Base-by-base conservation (phyloP, 352 stramenopile species). In the Pythium coloratum region DNA sequence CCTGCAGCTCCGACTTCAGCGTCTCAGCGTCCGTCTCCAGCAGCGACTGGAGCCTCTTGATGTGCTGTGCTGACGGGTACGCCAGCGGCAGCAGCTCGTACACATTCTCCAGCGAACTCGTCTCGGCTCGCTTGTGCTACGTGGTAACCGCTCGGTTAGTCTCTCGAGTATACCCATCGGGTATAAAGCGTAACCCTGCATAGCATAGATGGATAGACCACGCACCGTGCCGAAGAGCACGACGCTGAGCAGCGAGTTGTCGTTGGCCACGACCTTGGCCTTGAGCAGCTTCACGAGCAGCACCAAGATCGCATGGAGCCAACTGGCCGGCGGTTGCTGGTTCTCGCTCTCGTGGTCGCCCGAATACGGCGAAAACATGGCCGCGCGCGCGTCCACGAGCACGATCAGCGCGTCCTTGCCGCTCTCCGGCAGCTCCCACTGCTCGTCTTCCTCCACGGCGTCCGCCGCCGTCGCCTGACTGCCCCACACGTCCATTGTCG, bases 381-480 rank as follows among this genome's bases (percentile, higher is more conserved):
- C 50, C 55, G 76, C 65, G 42, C 87, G 87, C 68, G 78, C 82
- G 71, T 95, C 87, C 47, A 95, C 69, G 36, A 95, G 69, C 57
- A 95, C 78, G 51, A 95, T 78, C 32, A 95, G 76, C 46, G 80
- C 87, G 56, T 95, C 87, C 62, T 90, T 91, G 24, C 84, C 87
- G 58, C 73, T 85, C 28, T 88, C 77, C 13, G 62, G 70, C 16
- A 76, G 18, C 59, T 90, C 84, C 73, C 77, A 90, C 24, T 90
- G 65, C 56, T 89, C 78, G n/a, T 94, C 82, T 46, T 65, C 18
- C 4, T 49, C 61, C 6, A 40, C 46, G 18, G 46, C 46, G 6
- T 26, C 12, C 46, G 46, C 46, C 18, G 46, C 46, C 46, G n/a
- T 30, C 20, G 46, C 18, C 46, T 53, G 46, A 30, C 46, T 53